Conservation (phyloP, 2,329 filamentous ascomycete species). For the Grosmannia huntii region DNA sequence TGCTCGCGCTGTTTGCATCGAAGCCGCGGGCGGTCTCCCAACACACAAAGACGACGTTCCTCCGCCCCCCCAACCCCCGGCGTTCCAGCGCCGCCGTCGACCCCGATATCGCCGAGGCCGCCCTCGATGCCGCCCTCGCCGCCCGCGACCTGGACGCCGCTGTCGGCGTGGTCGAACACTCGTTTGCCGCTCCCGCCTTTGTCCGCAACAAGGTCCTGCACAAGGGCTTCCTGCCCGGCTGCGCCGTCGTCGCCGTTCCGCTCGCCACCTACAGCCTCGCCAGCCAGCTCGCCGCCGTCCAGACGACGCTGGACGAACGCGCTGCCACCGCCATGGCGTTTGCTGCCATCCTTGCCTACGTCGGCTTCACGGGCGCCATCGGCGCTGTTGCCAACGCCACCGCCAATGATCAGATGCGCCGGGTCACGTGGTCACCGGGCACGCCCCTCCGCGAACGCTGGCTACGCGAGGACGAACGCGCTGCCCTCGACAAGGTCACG, state of each 20-base stretch:
- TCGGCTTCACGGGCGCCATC: slow-evolving; percentile 66
- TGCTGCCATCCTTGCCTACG: slow-evolving; percentile 69
- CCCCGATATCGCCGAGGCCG: slow-evolving; percentile 53
- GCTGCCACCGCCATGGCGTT: slow-evolving; percentile 70
- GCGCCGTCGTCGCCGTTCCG: slow-evolving; percentile 44
- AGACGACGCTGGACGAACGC: slow-evolving; percentile 63
- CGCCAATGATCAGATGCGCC: slow-evolving; percentile 86
- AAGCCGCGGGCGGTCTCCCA: too few species aligned
- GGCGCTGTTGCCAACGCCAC: slow-evolving; percentile 78
- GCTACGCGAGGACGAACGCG: slow-evolving; percentile 81
- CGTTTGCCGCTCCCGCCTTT: slow-evolving; percentile 55
- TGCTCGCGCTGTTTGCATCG: slow-evolving; percentile 69
- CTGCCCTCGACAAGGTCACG: slow-evolving; percentile 74
- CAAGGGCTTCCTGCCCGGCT: slow-evolving; percentile 46
- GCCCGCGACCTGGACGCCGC: slow-evolving; percentile 67
- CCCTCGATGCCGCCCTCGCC: slow-evolving; percentile 68
- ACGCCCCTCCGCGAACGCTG: slow-evolving; percentile 71
- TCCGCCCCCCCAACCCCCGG: slow-evolving; percentile 49
- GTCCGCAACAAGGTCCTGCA: slow-evolving; percentile 54
- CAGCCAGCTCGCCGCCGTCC: slow-evolving; percentile 50
- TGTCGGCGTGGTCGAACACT: slow-evolving; percentile 59
- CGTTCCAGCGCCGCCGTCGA: slow-evolving; percentile 61
- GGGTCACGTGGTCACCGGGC: slow-evolving; percentile 81
- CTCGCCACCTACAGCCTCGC: slow-evolving; percentile 59
- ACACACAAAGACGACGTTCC: too few species aligned